Conservation (phyloP, 2,329 filamentous ascomycete species). For the Diaporthe capsici region DNA sequence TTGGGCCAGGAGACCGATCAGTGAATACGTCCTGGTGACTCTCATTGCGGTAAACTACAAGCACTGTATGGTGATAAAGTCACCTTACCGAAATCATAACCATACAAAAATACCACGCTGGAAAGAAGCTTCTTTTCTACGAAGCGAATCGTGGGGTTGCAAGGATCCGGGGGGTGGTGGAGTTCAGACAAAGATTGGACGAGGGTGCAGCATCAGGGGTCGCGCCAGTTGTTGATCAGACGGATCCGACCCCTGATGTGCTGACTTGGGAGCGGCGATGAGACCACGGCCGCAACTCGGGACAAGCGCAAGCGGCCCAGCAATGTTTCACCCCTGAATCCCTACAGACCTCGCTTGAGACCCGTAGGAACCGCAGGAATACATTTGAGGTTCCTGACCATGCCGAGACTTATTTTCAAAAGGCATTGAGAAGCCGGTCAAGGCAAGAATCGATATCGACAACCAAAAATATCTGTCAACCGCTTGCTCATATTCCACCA, state of each 20-base stretch:
- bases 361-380: neutral
- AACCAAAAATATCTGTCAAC: neutral
- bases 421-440: neutral
- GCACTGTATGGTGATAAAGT: neutral
- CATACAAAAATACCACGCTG: neutral
- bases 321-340: conserved; percentile 14
- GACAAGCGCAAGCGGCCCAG: neutral
- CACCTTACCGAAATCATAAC: neutral
- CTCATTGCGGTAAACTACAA: neutral
- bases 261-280: conserved; percentile 17
- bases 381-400: neutral
- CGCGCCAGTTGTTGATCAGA: conserved; percentile 38
- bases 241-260: conserved; percentile 36
- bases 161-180: conserved; percentile 4
- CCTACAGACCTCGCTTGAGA: neutral
- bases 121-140: neutral
- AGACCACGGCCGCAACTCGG: conserved; percentile 19
- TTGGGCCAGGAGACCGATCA: conserved; percentile 1
- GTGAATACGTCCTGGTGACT: conserved; percentile 2
- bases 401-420: neutral
- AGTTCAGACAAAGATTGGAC: conserved; percentile 3
- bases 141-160: conserved; percentile 2
- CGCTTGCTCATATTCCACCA: neutral
- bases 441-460: neutral
- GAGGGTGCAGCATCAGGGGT: conserved; percentile 25